These are phyloP conservation scores for Suillus placidus DNA, from an alignment of 768 basidiomycete genomes.

Conservation along the genomic window DNA sequence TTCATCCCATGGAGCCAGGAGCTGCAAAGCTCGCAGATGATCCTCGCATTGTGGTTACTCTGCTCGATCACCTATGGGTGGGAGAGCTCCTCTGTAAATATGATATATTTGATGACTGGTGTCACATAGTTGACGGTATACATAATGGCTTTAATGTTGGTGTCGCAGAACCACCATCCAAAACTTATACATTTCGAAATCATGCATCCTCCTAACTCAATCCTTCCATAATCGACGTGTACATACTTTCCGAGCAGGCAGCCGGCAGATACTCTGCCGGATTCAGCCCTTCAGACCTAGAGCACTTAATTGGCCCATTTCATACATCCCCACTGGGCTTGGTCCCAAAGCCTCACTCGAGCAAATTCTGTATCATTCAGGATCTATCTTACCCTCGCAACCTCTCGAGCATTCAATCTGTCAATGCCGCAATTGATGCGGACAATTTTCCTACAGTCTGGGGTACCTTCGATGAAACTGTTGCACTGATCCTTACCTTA, in stretches of 20 bases:
- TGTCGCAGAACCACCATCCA: slow-evolving; percentile 13
- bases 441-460: slow-evolving; percentile 28
- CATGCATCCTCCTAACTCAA: slow-evolving; percentile 35
- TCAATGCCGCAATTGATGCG: slow-evolving; percentile 35
- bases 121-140: slow-evolving; percentile 36
- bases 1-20: slow-evolving; percentile 30
- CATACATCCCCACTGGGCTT: slow-evolving; percentile 9
- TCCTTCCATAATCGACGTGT: slow-evolving; percentile 30
- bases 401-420: not conserved
- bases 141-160: slow-evolving; percentile 42
- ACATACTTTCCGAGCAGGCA: slow-evolving; percentile 26
- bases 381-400: slow-evolving; percentile 29
- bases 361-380: slow-evolving; percentile 37
- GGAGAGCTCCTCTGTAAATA: slow-evolving; percentile 17
- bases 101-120: slow-evolving; percentile 24
- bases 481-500: slow-evolving; percentile 24
- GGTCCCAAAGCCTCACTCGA: slow-evolving; percentile 39
- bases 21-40: too few relatives aligned
- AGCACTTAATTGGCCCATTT: too few relatives aligned
- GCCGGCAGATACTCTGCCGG: too few relatives aligned
- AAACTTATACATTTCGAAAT: slow-evolving; percentile 36
- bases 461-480: slow-evolving; percentile 26
- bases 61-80: slow-evolving; percentile 18
- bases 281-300: too few relatives aligned
- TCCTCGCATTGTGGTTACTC: too few relatives aligned